Evolutionary conservation across 2,329 filamentous ascomycete species (phyloP).

Genomic region (Pyricularia sp.): DNA sequence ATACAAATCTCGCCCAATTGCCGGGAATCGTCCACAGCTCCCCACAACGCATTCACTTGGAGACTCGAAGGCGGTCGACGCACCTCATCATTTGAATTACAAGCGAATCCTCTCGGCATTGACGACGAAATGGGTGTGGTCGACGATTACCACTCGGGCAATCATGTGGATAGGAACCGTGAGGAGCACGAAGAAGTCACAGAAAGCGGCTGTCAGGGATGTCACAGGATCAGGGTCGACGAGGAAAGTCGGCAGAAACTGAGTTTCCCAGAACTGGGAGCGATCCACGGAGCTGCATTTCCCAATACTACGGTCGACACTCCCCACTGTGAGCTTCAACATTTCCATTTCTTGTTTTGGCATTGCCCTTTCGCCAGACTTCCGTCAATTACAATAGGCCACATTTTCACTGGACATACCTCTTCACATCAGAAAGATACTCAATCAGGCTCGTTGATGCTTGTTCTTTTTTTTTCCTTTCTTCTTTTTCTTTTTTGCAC

Average conservation of each 20-base stretch:
- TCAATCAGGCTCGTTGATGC: background rate
- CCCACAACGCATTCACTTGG: slow-evolving; percentile 3
- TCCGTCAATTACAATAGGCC: background rate
- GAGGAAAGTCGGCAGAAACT: background rate
- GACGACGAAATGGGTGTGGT: background rate
- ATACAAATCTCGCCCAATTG: slow-evolving; percentile 3
- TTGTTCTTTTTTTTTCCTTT: background rate
- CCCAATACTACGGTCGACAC: background rate
- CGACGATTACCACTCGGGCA: background rate
- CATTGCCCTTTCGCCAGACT: background rate
- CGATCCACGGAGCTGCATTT: background rate
- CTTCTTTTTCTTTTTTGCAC: background rate
- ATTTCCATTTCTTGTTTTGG: background rate
- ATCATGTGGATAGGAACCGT: background rate
- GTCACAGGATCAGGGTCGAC: slow-evolving; percentile 1
- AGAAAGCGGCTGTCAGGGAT: slow-evolving; percentile 2
- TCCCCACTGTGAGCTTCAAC: background rate
- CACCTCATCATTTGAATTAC: background rate
- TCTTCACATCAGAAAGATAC: background rate
- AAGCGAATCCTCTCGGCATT: background rate
- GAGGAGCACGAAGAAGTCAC: background rate
- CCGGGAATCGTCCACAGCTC: background rate
- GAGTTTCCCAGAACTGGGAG: background rate
- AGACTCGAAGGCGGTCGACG: slow-evolving; percentile 4
- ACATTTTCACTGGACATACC: background rate